phyloP scores from a whole-genome alignment of 345 rosid species.

The Hibiscus trionum region DNA sequence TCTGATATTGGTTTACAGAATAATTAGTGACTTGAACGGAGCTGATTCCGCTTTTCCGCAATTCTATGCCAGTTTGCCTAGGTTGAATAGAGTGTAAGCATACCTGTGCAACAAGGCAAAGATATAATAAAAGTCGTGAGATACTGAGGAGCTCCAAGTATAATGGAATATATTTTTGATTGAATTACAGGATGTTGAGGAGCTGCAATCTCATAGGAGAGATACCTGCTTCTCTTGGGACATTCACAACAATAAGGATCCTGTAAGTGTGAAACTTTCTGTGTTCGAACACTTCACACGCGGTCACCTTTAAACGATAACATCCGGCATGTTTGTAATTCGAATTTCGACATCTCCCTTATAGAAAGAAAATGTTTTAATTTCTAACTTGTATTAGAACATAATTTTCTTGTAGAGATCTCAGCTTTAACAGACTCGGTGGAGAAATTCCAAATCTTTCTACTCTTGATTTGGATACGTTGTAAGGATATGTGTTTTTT shows the following conservation, averaged over 20 bases:
- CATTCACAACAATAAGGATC: conserved; percentile 4
- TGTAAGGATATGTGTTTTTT: conserved; percentile 10
- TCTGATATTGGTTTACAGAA: conserved; percentile 21
- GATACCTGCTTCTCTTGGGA: conserved; percentile 36
- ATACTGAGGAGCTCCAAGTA: too few relatives aligned
- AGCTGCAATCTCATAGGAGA: conserved; percentile 42
- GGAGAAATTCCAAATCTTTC: conserved; percentile 21
- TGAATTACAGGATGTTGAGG: conserved; percentile 38
- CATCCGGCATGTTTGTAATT: too few relatives aligned
- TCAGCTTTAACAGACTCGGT: conserved; percentile 37
- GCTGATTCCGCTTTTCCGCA: conserved; percentile 29
- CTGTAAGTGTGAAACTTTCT: too few relatives aligned
- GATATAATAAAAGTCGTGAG: too few relatives aligned
- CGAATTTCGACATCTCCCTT: too few relatives aligned
- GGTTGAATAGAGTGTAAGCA: conserved; percentile 31
- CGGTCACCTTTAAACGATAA: too few relatives aligned
- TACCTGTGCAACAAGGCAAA: not conserved
- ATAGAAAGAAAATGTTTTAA: too few relatives aligned
- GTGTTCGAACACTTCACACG: too few relatives aligned
- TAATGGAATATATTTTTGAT: not conserved
- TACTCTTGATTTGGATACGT: not conserved
- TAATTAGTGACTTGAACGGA: conserved; percentile 47
- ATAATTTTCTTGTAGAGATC: conserved; percentile 24
- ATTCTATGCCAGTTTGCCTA: conserved; percentile 10
- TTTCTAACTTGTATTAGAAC: too few relatives aligned